Evolutionary conservation across 352 stramenopile genomes (phyloP).

Genomic region (Poterioochromonas sp.): DNA sequence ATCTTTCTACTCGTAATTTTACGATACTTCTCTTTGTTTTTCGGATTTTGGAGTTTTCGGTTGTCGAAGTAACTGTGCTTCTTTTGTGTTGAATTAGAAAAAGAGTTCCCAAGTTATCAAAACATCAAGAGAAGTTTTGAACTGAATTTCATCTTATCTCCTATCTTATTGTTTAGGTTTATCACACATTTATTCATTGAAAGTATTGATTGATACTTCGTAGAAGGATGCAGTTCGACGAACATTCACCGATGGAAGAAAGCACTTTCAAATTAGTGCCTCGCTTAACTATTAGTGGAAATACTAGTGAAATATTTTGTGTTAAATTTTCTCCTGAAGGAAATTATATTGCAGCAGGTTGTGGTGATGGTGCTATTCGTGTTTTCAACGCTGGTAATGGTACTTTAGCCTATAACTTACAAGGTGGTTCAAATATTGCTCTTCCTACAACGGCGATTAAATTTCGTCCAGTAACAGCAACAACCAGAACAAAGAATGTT

Average conservation of each 20-base stretch:
- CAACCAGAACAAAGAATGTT: constrained; percentile 78
- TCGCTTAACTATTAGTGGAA: constrained; percentile 22
- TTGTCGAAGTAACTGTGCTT: too few relatives aligned
- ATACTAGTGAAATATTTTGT: constrained; percentile 52
- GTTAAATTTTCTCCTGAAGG: constrained; percentile 71
- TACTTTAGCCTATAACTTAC: constrained; percentile 44
- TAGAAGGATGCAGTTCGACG: constrained; percentile 10
- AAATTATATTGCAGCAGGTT: constrained; percentile 61
- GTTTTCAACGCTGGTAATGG: constrained; percentile 47
- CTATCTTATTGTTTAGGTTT: too few relatives aligned
- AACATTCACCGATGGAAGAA: constrained; percentile 14
- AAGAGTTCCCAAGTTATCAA: too few relatives aligned
- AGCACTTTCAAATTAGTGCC: constrained; percentile 22
- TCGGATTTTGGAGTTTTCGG: too few relatives aligned
- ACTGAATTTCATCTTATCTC: too few relatives aligned
- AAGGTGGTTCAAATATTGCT: constrained; percentile 39
- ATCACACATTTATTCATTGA: constrained; percentile 17
- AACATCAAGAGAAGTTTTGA: too few relatives aligned
- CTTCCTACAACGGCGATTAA: constrained; percentile 54
- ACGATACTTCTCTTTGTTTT: too few relatives aligned
- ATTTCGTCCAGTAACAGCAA: constrained; percentile 62
- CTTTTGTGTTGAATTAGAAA: too few relatives aligned
- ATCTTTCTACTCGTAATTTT: too few relatives aligned
- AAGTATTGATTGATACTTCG: constrained; percentile 12
- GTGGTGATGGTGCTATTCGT: constrained; percentile 68